Base-by-base conservation (phyloP, 352 stramenopile genomes). In the Pythium monospermum region DNA sequence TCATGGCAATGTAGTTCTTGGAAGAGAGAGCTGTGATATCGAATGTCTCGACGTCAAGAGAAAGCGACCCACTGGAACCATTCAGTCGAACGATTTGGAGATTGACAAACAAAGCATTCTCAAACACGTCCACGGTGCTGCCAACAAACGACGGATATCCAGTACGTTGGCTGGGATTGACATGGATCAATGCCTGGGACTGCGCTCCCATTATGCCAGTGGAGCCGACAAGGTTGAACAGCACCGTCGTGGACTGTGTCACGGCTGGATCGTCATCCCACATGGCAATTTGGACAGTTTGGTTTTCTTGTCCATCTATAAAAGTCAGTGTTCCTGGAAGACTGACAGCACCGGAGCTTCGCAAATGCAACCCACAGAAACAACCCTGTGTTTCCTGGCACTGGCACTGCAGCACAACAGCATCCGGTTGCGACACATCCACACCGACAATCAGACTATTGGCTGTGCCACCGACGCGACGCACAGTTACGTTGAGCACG, bases 41-140 rank as follows among this genome's bases (percentile, higher is more conserved):
- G 27, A 85, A 85, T 15, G 73, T 78, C 49, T 81, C 70, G 11
- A 82, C 42, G 6, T 59, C 41, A 18, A 83, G 68, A 1, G 7
- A n/a, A 2, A 85, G 41, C 0, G 19, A 41, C 18, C 74, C 76
- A 19, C 49, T 67, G 0, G 68, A 73, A 0, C 76, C 76, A 37
- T 85, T 84, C 0, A 85, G 16, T 2, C 73, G 73, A 21, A 73
- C 54, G n/a, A 87, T 15, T 8, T 74, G 49, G 11, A 87, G 32
- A 33, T 64, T 65, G 8, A 60, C 71, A 33, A 64, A 79, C 10
- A 53, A 51, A 2, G 50, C 22, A 28, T 76, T 72, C 32, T 85
- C 76, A 0, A 60, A 16, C 8, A 83, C 61, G 0, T 63, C 16
- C 18, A 45, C 59, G 8, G 47, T 22, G 11, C 45, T 63, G 1